Evolutionary conservation across 352 stramenopile genomes (phyloP).

Genomic region (Phytophthora quininea): DNA sequence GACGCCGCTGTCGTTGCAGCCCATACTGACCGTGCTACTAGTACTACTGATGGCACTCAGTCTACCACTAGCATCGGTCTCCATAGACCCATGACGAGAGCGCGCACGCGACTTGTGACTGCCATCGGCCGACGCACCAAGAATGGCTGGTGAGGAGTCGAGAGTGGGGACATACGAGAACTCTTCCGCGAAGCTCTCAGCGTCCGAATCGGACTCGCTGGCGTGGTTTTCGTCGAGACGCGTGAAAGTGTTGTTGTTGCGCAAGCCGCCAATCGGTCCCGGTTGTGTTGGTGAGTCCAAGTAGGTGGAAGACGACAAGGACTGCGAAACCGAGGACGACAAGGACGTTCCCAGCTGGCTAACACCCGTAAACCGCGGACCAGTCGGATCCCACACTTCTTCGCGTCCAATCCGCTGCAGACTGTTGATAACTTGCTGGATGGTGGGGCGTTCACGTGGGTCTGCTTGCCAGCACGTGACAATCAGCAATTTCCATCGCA

Average conservation of each 20-base stretch:
- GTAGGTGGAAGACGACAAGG: slow-evolving; percentile 44
- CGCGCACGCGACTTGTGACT: slow-evolving; percentile 24
- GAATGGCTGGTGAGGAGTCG: slow-evolving; percentile 37
- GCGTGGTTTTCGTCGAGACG: slow-evolving; percentile 50
- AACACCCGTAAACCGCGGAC: slow-evolving; percentile 61
- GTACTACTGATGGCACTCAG: slow-evolving; percentile 30
- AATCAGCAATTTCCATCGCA: slow-evolving; percentile 83
- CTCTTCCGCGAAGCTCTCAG: slow-evolving; percentile 49
- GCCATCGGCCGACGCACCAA: slow-evolving; percentile 24
- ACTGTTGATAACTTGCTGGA: slow-evolving; percentile 86
- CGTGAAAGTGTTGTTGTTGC: slow-evolving; percentile 28
- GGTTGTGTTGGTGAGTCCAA: slow-evolving; percentile 49
- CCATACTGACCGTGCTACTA: slow-evolving; percentile 39
- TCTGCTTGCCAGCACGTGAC: slow-evolving; percentile 87
- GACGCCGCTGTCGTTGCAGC: slow-evolving; percentile 34
- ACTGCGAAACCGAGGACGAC: slow-evolving; percentile 51
- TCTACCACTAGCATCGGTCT: slow-evolving; percentile 29
- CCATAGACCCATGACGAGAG: slow-evolving; percentile 36
- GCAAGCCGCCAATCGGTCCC: slow-evolving; percentile 36
- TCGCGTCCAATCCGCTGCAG: slow-evolving; percentile 82
- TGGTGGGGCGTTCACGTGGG: slow-evolving; percentile 78
- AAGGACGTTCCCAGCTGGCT: slow-evolving; percentile 55
- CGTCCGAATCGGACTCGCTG: slow-evolving; percentile 47
- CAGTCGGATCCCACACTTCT: slow-evolving; percentile 73
- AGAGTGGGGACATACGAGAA: slow-evolving; percentile 53